Evolutionary conservation across 2,329 filamentous ascomycete species (phyloP), one percentile per base, ranked within the genome.

Genomic region (Phialophora tarda): DNA sequence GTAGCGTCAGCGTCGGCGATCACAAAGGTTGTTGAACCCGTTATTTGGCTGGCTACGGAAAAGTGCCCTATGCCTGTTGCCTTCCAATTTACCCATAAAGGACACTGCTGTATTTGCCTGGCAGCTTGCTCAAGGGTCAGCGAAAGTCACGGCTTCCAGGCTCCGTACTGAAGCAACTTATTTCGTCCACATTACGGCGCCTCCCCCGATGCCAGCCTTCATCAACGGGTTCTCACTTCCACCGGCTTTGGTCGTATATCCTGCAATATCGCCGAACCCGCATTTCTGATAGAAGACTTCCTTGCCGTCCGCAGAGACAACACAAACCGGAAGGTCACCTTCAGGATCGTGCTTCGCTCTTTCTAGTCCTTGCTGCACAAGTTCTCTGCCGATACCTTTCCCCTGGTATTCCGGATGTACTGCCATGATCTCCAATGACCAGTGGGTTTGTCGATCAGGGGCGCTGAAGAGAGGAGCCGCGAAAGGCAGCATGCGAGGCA

Each of bases 251-350:
- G 41, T 58, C 14, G 48, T 56, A 53, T 65, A 63, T 1, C 67
- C 65, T 10, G 65, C 65, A 30, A 67, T 24, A 21, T 69, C 54
- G 7, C 44, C 61, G 62, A 69, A 67, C 3, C 67, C 65, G 14
- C 57, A 26, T 50, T 67, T 69, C 44, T 61, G 51, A 41, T 69
- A 69, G 51, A 69, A 69, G 4, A 2, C 55, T 28, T 69, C 65
- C 30, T 67, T 67, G 41, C 50, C 55, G 23, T 65, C 32, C 12
- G 67, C 62, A 28, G 65, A 58, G 4, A 65, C 34, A 7, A 69
- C 67, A 14, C 54, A 61, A 7, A 63, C 62, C 10, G 67, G 67
- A 26, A 67, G 24, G 14, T 62, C 65, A 4, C 57, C 48, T 12
- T 32, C 55, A 10, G 64, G 62, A 44, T 69, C 65, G 8, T 26